Conservation (phyloP, 768 basidiomycete genomes). For the Lactarius pseudohatsudake region DNA sequence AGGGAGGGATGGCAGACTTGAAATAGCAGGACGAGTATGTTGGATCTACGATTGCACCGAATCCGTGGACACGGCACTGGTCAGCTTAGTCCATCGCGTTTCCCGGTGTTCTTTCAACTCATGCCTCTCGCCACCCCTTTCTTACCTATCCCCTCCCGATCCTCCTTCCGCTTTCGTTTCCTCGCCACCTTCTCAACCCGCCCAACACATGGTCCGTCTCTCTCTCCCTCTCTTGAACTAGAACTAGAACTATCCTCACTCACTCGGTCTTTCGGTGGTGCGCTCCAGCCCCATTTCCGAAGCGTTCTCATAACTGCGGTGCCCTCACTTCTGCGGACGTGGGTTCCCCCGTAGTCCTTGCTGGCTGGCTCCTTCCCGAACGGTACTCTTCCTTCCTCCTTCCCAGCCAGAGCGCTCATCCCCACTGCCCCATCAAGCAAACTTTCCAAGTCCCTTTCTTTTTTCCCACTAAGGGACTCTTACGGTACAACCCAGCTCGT, state of each 20-base stretch:
- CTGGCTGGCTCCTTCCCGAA: slow-evolving; percentile 81
- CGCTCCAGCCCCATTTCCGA: slow-evolving; percentile 32
- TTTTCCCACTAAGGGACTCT: slow-evolving; percentile 83
- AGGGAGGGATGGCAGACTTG: background rate
- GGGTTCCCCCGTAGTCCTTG: slow-evolving; percentile 54
- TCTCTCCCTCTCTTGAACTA: background rate
- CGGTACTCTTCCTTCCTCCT: slow-evolving; percentile 52
- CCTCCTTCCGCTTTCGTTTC: background rate
- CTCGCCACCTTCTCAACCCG: background rate
- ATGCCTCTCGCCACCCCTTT: background rate
- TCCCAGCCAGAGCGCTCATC: slow-evolving; percentile 7
- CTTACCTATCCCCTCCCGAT: background rate
- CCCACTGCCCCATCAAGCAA: slow-evolving; percentile 48
- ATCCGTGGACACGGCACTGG: background rate
- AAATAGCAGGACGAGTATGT: background rate
- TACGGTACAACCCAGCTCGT: slow-evolving; percentile 79
- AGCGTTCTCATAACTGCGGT: slow-evolving; percentile 33
- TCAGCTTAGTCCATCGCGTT: background rate
- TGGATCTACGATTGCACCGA: slow-evolving; percentile 10
- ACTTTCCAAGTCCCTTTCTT: slow-evolving; percentile 67
- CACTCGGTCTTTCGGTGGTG: slow-evolving; percentile 19
- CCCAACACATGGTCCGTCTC: slow-evolving; percentile 6
- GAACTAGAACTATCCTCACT: background rate
- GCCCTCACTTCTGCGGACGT: slow-evolving; percentile 29
- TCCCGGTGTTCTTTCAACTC: background rate